phyloP scores from a whole-genome alignment of 768 basidiomycete species.

The Lactarius pseudohatsudake region DNA sequence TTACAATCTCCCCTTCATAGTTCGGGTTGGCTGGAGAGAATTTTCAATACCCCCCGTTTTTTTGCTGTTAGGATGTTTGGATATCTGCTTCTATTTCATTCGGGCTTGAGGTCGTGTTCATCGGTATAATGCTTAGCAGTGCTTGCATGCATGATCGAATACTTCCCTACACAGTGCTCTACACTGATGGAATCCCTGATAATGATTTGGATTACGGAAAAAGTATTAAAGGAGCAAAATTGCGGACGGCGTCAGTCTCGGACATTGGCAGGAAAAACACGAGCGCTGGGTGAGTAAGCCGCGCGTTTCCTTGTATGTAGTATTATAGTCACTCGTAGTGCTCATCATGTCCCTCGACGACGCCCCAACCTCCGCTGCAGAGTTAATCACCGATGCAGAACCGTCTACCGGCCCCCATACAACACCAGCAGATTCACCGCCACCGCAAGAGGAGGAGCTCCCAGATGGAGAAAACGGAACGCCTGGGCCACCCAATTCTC shows the following conservation, averaged over 20 bases:
- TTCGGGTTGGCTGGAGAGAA: neutral
- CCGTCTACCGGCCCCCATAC: neutral
- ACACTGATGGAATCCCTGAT: neutral
- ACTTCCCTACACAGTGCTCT: neutral
- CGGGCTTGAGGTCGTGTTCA: neutral
- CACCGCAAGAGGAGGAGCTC: neutral
- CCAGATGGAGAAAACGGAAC: neutral
- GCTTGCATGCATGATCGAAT: neutral
- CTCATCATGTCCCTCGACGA: conserved; percentile 17
- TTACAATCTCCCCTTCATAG: neutral
- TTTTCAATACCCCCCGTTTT: conserved; percentile 11
- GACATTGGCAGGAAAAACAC: neutral
- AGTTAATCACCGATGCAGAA: neutral
- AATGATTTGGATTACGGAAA: neutral
- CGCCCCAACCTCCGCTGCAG: conserved; percentile 3
- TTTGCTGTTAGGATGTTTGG: neutral
- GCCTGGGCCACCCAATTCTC: conserved; percentile 1
- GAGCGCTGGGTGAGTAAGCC: conserved; percentile 22
- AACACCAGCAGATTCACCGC: conserved; percentile 11
- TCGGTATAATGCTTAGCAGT: neutral
- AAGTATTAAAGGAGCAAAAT: neutral
- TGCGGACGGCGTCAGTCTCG: no score
- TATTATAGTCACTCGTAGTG: neutral
- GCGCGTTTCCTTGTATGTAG: neutral
- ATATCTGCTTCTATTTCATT: neutral